These are phyloP conservation scores for Zelonia costaricensis DNA, from an alignment of 208 protist genomes.

Conservation along the genomic window DNA sequence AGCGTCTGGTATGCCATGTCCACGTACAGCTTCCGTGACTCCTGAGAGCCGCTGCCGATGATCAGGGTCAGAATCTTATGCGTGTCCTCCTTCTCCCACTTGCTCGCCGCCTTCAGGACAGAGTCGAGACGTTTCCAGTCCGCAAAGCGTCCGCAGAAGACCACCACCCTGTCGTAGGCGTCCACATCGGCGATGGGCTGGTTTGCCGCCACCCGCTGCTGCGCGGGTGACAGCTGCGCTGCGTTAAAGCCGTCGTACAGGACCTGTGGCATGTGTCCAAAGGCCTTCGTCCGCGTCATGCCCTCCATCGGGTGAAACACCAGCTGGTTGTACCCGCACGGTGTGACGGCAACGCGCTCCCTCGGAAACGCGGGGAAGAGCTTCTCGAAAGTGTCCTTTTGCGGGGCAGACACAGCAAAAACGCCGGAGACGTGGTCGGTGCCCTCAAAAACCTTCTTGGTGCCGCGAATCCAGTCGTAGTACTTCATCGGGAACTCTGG, in stretches of 20 bases:
- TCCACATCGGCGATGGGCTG: constrained; percentile 53
- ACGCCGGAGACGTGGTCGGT: constrained; percentile 51
- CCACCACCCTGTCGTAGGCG: constrained; percentile 58
- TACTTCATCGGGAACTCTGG: constrained; percentile 77
- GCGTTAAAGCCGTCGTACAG: constrained; percentile 61
- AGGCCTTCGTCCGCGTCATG: constrained; percentile 64
- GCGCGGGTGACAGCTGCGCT: constrained; percentile 23
- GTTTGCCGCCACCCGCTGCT: constrained; percentile 28
- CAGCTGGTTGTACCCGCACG: constrained; percentile 77
- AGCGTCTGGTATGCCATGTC: constrained; percentile 69
- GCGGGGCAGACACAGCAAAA: constrained; percentile 63
- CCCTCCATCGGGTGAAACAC: constrained; percentile 58
- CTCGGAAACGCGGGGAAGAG: constrained; percentile 59
- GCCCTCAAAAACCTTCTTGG: constrained; percentile 60
- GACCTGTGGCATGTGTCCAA: constrained; percentile 55
- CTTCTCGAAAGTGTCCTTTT: constrained; percentile 62
- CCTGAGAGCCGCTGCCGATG: constrained; percentile 55
- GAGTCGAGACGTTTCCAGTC: constrained; percentile 77
- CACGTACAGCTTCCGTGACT: constrained; percentile 54
- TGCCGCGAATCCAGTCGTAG: constrained; percentile 69
- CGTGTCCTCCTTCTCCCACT: constrained; percentile 53
- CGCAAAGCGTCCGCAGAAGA: constrained; percentile 79
- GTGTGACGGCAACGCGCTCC: constrained; percentile 64
- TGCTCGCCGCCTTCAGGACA: constrained; percentile 54
- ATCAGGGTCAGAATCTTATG: constrained; percentile 63